Evolutionary conservation across 176 grass and related monocot genomes (phyloP).

Genomic region (Microstegium vimineum): DNA sequence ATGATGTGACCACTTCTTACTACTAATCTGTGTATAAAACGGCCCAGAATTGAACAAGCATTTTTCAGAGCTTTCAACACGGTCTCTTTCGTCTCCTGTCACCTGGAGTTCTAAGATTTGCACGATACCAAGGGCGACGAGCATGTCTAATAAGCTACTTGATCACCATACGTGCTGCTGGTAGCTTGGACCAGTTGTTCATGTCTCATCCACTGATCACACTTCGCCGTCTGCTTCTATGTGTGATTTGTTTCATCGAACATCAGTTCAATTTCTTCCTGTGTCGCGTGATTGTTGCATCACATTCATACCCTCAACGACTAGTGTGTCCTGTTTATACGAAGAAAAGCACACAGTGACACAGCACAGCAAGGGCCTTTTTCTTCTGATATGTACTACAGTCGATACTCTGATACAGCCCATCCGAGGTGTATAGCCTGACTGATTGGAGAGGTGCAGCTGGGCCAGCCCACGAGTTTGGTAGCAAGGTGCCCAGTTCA

Average conservation of each 20-base stretch:
- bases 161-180: background rate
- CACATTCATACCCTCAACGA: too few species aligned
- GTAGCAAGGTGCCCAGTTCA: too few species aligned
- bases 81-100: too few species aligned
- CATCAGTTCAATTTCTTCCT: background rate
- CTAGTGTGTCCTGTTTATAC: too few species aligned
- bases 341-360: too few species aligned
- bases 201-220: background rate
- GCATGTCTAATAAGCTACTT: conserved; percentile 9
- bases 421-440: too few species aligned
- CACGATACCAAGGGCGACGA: background rate
- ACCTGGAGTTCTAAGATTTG: background rate
- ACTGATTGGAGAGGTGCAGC: too few species aligned
- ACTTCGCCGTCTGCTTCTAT: background rate
- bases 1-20: background rate
- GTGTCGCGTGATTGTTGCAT: background rate
- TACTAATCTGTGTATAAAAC: background rate
- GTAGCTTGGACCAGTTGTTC: background rate
- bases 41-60: background rate
- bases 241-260: background rate
- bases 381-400: too few species aligned
- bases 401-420: too few species aligned
- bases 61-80: background rate
- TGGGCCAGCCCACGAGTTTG: too few species aligned
- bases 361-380: too few species aligned